Conservation (phyloP, 2,329 filamentous ascomycete genomes). For the Paecilomyces formosus region DNA sequence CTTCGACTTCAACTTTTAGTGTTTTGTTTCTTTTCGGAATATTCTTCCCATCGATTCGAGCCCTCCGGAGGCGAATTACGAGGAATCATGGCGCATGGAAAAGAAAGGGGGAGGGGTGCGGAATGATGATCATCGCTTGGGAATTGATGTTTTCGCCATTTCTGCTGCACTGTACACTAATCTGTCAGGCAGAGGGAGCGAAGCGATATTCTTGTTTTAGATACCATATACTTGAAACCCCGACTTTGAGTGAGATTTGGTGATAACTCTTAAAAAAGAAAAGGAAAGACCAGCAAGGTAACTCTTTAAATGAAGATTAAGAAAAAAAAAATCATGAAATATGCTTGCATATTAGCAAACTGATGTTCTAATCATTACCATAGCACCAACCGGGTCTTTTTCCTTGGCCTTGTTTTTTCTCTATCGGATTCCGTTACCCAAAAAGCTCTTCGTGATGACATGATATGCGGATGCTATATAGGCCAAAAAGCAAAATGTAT, state of each 20-base stretch:
- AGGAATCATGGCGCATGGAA: background rate
- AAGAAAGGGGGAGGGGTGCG: background rate
- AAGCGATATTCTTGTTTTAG: background rate
- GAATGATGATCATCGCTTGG: background rate
- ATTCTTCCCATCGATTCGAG: background rate
- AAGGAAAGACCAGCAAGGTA: background rate
- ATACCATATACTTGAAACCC: background rate
- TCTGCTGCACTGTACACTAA: background rate
- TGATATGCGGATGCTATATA: constrained; percentile 5
- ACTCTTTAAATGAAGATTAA: background rate
- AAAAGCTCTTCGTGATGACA: constrained; percentile 11
- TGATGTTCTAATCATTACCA: background rate
- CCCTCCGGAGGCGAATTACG: background rate
- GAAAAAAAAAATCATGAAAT: background rate
- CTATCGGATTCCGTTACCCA: constrained; percentile 12
- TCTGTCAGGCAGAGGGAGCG: background rate
- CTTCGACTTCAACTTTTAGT: background rate
- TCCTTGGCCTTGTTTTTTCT: constrained; percentile 5
- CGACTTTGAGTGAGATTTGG: background rate
- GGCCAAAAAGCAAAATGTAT: constrained; percentile 1
- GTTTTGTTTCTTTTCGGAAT: background rate
- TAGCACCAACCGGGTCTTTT: background rate
- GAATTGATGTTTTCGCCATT: background rate
- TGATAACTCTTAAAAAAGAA: background rate
- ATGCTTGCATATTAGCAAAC: background rate